Conservation (phyloP, 2,329 filamentous ascomycete genomes). For the Clarireedia monteithiana region DNA sequence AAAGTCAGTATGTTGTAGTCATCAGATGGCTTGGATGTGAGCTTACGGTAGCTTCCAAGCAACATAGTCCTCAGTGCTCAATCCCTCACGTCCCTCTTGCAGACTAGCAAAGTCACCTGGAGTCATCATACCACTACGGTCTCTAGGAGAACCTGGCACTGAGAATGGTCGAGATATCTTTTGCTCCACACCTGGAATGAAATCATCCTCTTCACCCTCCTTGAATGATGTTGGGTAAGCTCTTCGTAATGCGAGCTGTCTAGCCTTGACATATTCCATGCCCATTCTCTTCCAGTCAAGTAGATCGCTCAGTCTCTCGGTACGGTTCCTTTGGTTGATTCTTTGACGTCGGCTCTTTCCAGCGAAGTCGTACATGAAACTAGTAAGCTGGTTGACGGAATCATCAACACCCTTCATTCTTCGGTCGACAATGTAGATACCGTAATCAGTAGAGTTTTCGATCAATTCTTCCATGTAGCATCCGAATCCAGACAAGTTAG, state of each 20-base stretch:
- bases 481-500: conserved; percentile 93
- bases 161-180: conserved; percentile 95
- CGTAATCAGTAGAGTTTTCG: conserved; percentile 95
- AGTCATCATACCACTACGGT: conserved; percentile 96
- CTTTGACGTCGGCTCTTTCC: conserved; percentile 90
- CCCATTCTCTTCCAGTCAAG: conserved; percentile 99
- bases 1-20: conserved; percentile 12
- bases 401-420: conserved; percentile 94
- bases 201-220: conserved; percentile 73
- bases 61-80: conserved; percentile 95
- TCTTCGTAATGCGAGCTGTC: conserved; percentile 82
- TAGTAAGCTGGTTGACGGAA: conserved; percentile 88
- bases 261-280: conserved; percentile 96
- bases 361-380: conserved; percentile 90
- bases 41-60: conserved; percentile 95
- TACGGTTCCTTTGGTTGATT: conserved; percentile 97
- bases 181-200: conserved; percentile 85
- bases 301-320: conserved; percentile 87
- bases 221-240: conserved; percentile 86
- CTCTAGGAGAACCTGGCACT: conserved; percentile 84
- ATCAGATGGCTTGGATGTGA: too few relatives aligned
- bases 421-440: conserved; percentile 97
- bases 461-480: conserved; percentile 99
- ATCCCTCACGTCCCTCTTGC: conserved; percentile 85
- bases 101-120: conserved; percentile 95